A percentile compares a stretch with the other conserved stretches of the same genome.
These are phyloP conservation scores for Stygiomarasmius scandens DNA, from an alignment of 1,284 basidiomycete genomes.

Conservation along the genomic window DNA sequence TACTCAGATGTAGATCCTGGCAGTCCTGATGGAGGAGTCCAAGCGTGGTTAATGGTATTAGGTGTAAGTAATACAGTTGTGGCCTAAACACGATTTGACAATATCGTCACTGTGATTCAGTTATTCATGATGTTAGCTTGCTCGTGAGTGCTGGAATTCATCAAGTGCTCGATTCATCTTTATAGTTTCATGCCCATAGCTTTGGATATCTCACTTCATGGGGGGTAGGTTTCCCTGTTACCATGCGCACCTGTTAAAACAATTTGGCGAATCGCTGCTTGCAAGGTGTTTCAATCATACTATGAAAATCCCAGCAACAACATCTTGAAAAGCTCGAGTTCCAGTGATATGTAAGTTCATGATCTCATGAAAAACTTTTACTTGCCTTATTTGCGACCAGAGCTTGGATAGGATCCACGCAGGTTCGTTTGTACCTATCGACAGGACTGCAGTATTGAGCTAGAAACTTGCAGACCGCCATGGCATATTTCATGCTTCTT, in stretches of 20 bases:
- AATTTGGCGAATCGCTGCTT: no score
- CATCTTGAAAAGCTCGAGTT: conserved; percentile 25
- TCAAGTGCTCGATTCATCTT: not conserved
- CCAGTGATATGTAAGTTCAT: conserved; percentile 31
- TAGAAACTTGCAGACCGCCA: conserved; percentile 13
- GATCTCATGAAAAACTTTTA: no score
- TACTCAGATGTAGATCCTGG: no score
- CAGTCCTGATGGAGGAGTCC: conserved; percentile 17
- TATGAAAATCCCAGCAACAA: conserved; percentile 28
- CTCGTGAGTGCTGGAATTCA: not conserved
- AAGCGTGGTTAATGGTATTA: conserved; percentile 19
- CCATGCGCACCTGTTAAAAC: no score
- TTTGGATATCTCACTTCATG: conserved; percentile 20
- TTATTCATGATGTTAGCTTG: conserved; percentile 18
- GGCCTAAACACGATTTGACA: not conserved
- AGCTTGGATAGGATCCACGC: conserved; percentile 42
- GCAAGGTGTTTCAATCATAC: conserved; percentile 36
- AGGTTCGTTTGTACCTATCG: conserved; percentile 18
- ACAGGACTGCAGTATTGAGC: not conserved
- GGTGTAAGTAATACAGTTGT: conserved; percentile 11
- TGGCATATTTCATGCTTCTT: conserved; percentile 20
- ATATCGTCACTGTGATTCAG: conserved; percentile 6
- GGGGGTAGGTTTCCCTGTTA: conserved; percentile 6
- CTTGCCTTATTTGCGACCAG: conserved; percentile 3
- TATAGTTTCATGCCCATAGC: not conserved